Conservation (phyloP, 805 yeast species). For the Saccharomycopsis lassenensis region DNA sequence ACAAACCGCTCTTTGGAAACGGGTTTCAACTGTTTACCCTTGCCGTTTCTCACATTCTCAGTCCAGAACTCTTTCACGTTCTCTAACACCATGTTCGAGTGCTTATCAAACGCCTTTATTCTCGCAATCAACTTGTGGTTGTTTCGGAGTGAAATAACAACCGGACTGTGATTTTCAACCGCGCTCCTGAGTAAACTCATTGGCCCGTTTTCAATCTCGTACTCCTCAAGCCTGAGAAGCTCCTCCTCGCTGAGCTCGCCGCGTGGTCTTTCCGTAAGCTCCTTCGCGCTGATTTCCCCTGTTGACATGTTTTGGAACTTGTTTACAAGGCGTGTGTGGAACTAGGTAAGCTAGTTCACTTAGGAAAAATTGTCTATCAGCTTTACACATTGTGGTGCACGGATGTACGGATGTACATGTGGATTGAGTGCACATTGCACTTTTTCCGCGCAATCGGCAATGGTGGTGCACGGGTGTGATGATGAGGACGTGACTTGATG, state of each 20-base stretch:
- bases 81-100: slow-evolving; percentile 85
- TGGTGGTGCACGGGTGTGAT: no score
- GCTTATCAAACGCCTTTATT: slow-evolving; percentile 92
- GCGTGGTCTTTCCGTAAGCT: slow-evolving; percentile 60
- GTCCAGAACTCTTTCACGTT: slow-evolving; percentile 84
- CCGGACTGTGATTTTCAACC: slow-evolving; percentile 59
- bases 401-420: no score
- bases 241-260: slow-evolving; percentile 75
- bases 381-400: no score
- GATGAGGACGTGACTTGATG: no score
- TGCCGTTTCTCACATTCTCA: slow-evolving; percentile 34
- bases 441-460: no score
- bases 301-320: no score
- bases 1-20: slow-evolving; percentile 68
- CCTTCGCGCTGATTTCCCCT: no score
- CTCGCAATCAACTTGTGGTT: slow-evolving; percentile 85
- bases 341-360: no score
- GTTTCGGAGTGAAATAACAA: slow-evolving; percentile 82
- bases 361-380: no score
- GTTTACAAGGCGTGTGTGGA: no score
- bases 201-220: slow-evolving; percentile 86
- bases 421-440: no score
- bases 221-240: slow-evolving; percentile 73
- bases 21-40: slow-evolving; percentile 62
- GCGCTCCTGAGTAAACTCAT: slow-evolving; percentile 80